phyloP scores from a whole-genome alignment of 306 rosid genomes.

The Corylus heterophylla region DNA sequence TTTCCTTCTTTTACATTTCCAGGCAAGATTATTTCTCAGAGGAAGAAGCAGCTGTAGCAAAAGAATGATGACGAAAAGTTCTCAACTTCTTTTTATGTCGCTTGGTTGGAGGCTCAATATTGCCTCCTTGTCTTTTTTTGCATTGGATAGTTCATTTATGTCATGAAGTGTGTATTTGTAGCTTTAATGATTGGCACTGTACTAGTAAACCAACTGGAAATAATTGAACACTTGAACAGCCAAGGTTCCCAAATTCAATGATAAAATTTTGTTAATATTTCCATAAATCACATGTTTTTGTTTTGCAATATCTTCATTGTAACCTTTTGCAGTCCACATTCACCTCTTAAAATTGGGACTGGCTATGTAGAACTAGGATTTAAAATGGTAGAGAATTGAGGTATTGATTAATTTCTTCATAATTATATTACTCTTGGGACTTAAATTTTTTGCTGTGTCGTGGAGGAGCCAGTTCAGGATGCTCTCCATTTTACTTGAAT shows the following conservation, averaged over 20 bases:
- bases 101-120: constrained; percentile 4
- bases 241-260: neutral
- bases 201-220: constrained; percentile 3
- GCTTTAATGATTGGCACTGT: constrained; percentile 1
- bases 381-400: neutral
- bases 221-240: neutral
- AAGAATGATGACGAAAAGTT: constrained; percentile 72
- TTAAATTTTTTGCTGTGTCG: neutral
- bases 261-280: constrained; percentile 3
- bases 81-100: constrained; percentile 14
- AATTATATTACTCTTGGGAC: neutral
- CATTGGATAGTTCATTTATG: neutral
- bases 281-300: no score
- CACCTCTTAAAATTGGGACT: neutral
- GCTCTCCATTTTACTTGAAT: no score
- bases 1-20: constrained; percentile 7
- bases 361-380: neutral
- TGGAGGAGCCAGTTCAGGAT: neutral
- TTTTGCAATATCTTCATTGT: neutral
- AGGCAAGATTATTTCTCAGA: constrained; percentile 83
- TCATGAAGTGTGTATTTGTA: neutral
- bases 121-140: constrained; percentile 16
- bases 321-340: neutral
- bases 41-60: constrained; percentile 43
- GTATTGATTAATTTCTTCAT: neutral